phyloP scores from a whole-genome alignment of 2,329 filamentous ascomycete species.

The Thielaviopsis punctulata region DNA sequence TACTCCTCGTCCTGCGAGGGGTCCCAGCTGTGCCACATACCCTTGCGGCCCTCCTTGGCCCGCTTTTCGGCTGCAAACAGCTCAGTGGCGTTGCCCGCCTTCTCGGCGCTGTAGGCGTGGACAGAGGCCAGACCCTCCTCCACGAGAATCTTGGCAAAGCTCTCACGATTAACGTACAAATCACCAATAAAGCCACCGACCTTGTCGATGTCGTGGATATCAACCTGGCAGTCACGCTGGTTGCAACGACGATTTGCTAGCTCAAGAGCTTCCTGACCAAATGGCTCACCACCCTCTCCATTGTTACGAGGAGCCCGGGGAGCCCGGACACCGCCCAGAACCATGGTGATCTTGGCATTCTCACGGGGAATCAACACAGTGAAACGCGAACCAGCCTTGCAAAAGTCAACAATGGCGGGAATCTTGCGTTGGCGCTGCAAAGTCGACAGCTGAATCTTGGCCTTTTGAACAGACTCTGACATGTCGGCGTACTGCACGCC shows the following conservation, averaged over 20 bases:
- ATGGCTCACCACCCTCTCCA: constrained; percentile 71
- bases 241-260: constrained; percentile 75
- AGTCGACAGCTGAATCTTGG: constrained; percentile 79
- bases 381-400: constrained; percentile 92
- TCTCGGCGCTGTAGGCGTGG: constrained; percentile 89
- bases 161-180: constrained; percentile 85
- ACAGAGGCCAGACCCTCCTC: constrained; percentile 90
- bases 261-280: constrained; percentile 86
- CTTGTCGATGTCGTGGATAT: constrained; percentile 90
- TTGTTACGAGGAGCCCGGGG: constrained; percentile 67
- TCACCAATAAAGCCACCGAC: constrained; percentile 93
- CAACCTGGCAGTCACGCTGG: constrained; percentile 91
- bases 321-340: constrained; percentile 81
- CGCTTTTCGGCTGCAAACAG: constrained; percentile 73
- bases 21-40: constrained; percentile 88
- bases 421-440: constrained; percentile 84
- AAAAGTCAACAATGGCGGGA: constrained; percentile 87
- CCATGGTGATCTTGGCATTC: constrained; percentile 84
- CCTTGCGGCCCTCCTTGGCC: constrained; percentile 78
- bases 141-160: constrained; percentile 80
- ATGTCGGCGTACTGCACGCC: constrained; percentile 72
- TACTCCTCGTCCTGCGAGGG: constrained; percentile 64
- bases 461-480: constrained; percentile 84
- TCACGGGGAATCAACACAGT: constrained; percentile 83
- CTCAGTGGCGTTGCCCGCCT: constrained; percentile 76